Percentiles rank a stretch among this genome's conserved stretches.
phyloP scores from a whole-genome alignment of 257 asterid species.

The Jacaranda copaia region DNA sequence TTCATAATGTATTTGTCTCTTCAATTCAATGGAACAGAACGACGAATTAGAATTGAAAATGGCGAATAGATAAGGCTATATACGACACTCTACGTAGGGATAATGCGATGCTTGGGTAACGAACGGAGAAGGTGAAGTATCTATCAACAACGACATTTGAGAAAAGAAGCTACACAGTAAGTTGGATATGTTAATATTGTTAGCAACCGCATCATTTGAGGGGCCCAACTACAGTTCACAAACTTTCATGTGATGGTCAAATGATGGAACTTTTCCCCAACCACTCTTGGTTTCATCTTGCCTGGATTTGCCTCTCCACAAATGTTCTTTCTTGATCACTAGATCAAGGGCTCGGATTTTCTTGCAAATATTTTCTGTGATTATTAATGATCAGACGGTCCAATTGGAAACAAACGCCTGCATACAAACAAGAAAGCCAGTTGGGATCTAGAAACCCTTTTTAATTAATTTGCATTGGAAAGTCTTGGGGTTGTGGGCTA shows the following conservation, averaged over 20 bases:
- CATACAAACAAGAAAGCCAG: slow-evolving; percentile 21
- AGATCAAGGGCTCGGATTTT: neutral
- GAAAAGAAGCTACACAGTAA: too few species aligned
- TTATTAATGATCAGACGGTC: neutral
- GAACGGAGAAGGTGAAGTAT: neutral
- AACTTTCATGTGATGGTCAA: slow-evolving; percentile 44
- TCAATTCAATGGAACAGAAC: too few species aligned
- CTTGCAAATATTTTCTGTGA: neutral
- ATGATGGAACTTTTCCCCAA: neutral
- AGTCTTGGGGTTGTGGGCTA: slow-evolving; percentile 30
- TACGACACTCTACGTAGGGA: neutral
- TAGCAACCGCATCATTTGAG: slow-evolving; percentile 5
- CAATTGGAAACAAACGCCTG: slow-evolving; percentile 28
- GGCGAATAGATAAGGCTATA: too few species aligned
- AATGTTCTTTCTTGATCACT: slow-evolving; percentile 3
- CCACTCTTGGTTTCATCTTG: slow-evolving; percentile 47
- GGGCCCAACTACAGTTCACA: slow-evolving; percentile 24
- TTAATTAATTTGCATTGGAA: neutral
- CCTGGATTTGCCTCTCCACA: slow-evolving; percentile 34
- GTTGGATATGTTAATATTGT: neutral
- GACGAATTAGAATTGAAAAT: too few species aligned
- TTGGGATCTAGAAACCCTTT: neutral
- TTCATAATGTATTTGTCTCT: too few species aligned
- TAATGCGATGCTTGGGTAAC: neutral
- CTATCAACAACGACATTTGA: too few species aligned